phyloP scores from a whole-genome alignment of 495 filamentous ascomycete species.

The Neurospora intermedia region DNA sequence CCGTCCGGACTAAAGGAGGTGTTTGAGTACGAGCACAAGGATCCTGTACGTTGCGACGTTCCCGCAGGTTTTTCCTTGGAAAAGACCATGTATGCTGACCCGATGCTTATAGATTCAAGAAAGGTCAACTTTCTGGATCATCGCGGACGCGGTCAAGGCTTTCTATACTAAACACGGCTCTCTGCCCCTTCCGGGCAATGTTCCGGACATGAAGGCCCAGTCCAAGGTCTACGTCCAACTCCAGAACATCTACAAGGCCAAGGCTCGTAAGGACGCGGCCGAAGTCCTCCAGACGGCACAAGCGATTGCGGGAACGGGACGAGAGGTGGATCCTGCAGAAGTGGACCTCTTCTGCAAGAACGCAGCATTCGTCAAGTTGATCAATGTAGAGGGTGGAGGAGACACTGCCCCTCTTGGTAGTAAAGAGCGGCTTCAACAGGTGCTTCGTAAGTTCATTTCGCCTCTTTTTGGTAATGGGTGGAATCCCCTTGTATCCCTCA shows the following conservation, averaged over 20 bases:
- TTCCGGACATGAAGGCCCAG: constrained; percentile 97
- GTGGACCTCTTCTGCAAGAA: constrained; percentile 94
- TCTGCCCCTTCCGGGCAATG: constrained; percentile 73
- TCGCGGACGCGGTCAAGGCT: constrained; percentile 64
- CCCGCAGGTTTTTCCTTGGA: constrained; percentile 5
- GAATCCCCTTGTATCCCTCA: background rate
- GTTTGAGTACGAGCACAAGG: constrained; percentile 49
- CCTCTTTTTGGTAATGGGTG: background rate
- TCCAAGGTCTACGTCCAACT: constrained; percentile 84
- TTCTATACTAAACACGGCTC: constrained; percentile 63
- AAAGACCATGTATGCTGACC: constrained; percentile 9
- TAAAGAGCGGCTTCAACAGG: constrained; percentile 18
- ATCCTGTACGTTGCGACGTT: constrained; percentile 27
- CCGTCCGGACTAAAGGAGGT: constrained; percentile 63
- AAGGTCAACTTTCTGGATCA: constrained; percentile 71
- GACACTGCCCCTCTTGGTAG: constrained; percentile 4
- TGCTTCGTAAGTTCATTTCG: constrained; percentile 21
- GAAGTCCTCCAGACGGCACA: constrained; percentile 67
- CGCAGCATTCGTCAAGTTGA: constrained; percentile 82
- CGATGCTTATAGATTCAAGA: constrained; percentile 23
- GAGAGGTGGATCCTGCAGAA: constrained; percentile 56
- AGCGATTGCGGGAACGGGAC: constrained; percentile 35
- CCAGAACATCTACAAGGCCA: constrained; percentile 88
- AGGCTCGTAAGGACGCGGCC: constrained; percentile 68
- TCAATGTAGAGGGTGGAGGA: constrained; percentile 37